Percentiles rank a stretch among this genome's conserved stretches.
Evolutionary conservation across 2,329 filamentous ascomycete genomes (phyloP).

Genomic region (Coniochaeta sp.): DNA sequence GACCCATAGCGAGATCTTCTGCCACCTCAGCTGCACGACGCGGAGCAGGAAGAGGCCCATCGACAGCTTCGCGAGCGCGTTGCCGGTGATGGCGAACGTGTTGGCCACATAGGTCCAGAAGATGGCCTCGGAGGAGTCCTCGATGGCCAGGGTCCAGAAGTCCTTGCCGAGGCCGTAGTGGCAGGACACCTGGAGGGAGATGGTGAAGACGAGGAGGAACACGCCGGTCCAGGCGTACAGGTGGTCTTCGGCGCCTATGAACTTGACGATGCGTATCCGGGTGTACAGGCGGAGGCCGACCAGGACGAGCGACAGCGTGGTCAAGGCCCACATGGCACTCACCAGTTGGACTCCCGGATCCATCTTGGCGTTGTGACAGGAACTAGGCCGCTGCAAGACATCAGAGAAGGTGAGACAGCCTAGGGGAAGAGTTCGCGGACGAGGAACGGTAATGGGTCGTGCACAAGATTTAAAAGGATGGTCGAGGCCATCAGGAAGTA

Average conservation of each 20-base stretch:
- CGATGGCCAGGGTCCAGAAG: conserved; percentile 22
- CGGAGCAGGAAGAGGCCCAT: conserved; percentile 31
- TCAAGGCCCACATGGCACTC: conserved; percentile 27
- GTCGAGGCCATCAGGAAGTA: background rate
- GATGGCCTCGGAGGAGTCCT: conserved; percentile 25
- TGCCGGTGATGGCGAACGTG: conserved; percentile 27
- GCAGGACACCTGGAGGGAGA: conserved; percentile 26
- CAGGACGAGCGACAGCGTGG: conserved; percentile 22
- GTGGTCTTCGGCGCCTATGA: conserved; percentile 27
- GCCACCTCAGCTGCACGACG: conserved; percentile 25
- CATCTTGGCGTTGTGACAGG: conserved; percentile 15
- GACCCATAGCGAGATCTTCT: conserved; percentile 24
- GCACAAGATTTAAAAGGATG: background rate
- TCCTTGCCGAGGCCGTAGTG: conserved; percentile 24
- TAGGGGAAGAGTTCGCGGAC: background rate
- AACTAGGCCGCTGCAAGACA: conserved; percentile 1
- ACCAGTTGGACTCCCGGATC: conserved; percentile 22
- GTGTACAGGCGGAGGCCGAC: conserved; percentile 28
- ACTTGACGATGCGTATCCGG: conserved; percentile 25
- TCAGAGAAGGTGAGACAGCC: conserved; percentile 1
- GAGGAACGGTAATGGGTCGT: background rate
- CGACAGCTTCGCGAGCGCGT: conserved; percentile 29
- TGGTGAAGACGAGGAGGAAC: conserved; percentile 25
- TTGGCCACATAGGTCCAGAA: conserved; percentile 31
- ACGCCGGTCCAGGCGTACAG: conserved; percentile 25